Base-by-base conservation (phyloP, 495 filamentous ascomycete species). In the Podospora comata region DNA sequence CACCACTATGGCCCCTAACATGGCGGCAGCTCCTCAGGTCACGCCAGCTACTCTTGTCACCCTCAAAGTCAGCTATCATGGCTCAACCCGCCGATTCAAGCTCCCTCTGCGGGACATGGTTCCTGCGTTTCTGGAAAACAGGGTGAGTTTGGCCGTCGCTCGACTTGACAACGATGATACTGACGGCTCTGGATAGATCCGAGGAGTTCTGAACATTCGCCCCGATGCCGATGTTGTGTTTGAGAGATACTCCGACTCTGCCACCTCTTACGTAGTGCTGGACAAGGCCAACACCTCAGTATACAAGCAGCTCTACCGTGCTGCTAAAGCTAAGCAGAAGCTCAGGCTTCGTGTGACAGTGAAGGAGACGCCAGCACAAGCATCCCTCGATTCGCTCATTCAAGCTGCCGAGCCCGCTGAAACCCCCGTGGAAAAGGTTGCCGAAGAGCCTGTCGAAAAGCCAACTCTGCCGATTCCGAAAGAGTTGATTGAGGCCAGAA, bases 251-350 rank as follows among this genome's bases (percentile, higher is more conserved):
- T 98, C 96, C 66, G 95, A 99, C 77, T 97, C 93, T 74, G 92
- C 93, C 68, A 88, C 84, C 30, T 83, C 88, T 71, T 97, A 90
- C 79, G 84, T 97, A 69, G 83, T 83, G 9, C 88, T 99, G 56
- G 91, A 98, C 79, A 83, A 86, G 61, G 81, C 83, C 74, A 96
- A 97, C 71, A 78, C 84, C 1, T 83, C 90, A 27, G 91, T 97
- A 65, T 98, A 97, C 86, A 99, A 97, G 82, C 94, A 97, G 78
- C 89, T 99, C 54, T 93, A 93, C 77, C 91, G 95, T 71, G 95
- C 95, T 75, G 95, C 96, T 68, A 99, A 97, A 81, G 95, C 95
- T 19, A 99, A 99, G 85, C 88, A 93, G 66, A 99, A 97, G 89
- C 89, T 99, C 68, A 92, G 94, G 74, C 87, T 99, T 62, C 90